These are phyloP conservation scores for Sporisorium exsertum DNA, from an alignment of 1,284 basidiomycete genomes.

Conservation along the genomic window DNA sequence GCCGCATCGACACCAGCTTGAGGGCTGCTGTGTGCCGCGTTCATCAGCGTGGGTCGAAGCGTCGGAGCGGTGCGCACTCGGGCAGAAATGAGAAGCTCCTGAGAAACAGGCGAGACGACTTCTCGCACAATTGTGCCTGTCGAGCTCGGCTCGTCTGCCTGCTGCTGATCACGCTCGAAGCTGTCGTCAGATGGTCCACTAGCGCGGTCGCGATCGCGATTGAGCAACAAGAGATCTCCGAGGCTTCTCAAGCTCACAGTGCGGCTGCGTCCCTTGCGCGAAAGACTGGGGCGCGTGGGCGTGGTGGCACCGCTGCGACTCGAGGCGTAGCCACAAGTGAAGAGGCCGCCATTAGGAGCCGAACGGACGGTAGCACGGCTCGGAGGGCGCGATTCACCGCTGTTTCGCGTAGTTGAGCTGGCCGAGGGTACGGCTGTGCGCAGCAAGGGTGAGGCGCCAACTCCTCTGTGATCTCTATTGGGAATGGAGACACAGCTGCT, in stretches of 20 bases:
- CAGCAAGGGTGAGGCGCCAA: constrained; percentile 17
- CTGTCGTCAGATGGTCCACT: neutral
- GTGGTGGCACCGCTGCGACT: constrained; percentile 37
- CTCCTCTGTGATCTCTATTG: neutral
- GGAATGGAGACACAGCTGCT: constrained; percentile 2
- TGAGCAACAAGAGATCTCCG: constrained; percentile 23
- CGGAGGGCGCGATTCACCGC: constrained; percentile 26
- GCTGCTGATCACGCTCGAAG: constrained; percentile 8
- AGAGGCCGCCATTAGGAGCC: constrained; percentile 42
- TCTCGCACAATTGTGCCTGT: constrained; percentile 19
- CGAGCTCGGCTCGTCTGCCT: neutral
- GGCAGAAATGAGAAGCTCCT: constrained; percentile 44
- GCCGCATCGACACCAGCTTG: constrained; percentile 34
- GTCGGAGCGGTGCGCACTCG: constrained; percentile 20
- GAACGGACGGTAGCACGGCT: constrained; percentile 31
- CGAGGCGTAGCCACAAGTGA: constrained; percentile 40
- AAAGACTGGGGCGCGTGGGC: constrained; percentile 18
- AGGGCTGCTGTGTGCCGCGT: constrained; percentile 30
- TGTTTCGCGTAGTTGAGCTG: constrained; percentile 30
- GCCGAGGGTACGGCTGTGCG: constrained; percentile 17
- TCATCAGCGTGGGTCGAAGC: constrained; percentile 31
- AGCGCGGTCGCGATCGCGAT: constrained; percentile 21
- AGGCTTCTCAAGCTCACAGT: constrained; percentile 35
- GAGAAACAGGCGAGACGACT: constrained; percentile 30
- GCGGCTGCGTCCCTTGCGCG: constrained; percentile 24